These are phyloP conservation scores for Amphibolis antarctica DNA, from an alignment of 106 monocot species.

Conservation along the genomic window DNA sequence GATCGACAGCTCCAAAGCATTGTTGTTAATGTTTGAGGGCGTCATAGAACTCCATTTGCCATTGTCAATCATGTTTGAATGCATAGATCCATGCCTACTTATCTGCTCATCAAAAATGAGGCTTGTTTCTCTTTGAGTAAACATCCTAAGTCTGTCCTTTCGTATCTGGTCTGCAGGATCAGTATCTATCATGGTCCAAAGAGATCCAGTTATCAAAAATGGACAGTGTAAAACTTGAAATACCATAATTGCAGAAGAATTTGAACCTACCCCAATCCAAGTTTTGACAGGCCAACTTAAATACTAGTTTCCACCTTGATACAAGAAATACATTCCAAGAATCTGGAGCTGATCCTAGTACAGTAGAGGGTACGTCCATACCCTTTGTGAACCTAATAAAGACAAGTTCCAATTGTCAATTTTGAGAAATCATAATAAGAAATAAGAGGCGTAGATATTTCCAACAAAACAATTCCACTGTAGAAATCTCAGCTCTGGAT, in stretches of 20 bases:
- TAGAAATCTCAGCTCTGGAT: not conserved
- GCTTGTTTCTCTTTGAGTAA: slow-evolving; percentile 19
- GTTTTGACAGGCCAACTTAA: slow-evolving; percentile 25
- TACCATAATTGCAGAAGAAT: slow-evolving; percentile 4
- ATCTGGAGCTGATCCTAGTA: slow-evolving; percentile 38
- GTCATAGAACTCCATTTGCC: too few relatives aligned
- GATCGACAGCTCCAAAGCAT: slow-evolving; percentile 3
- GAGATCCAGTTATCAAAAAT: not conserved
- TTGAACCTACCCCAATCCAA: slow-evolving; percentile 20
- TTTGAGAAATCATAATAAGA: not conserved
- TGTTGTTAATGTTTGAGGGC: not conserved
- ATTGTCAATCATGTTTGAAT: not conserved
- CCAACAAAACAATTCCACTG: not conserved
- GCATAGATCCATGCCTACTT: slow-evolving; percentile 7
- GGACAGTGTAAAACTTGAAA: not conserved
- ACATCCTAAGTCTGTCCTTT: slow-evolving; percentile 24
- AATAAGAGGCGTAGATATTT: too few relatives aligned
- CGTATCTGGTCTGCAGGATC: slow-evolving; percentile 6
- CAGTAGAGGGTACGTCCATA: slow-evolving; percentile 32
- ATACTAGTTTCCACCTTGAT: slow-evolving; percentile 29
- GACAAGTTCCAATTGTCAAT: not conserved
- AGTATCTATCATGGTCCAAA: not conserved
- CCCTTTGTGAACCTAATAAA: slow-evolving; percentile 36
- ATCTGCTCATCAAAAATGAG: slow-evolving; percentile 11
- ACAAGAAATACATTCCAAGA: slow-evolving; percentile 63